A percentile compares a stretch with the other conserved stretches of the same genome.
Evolutionary conservation across 352 stramenopile genomes (phyloP).

Genomic region (Globisporangium megalacanthum): DNA sequence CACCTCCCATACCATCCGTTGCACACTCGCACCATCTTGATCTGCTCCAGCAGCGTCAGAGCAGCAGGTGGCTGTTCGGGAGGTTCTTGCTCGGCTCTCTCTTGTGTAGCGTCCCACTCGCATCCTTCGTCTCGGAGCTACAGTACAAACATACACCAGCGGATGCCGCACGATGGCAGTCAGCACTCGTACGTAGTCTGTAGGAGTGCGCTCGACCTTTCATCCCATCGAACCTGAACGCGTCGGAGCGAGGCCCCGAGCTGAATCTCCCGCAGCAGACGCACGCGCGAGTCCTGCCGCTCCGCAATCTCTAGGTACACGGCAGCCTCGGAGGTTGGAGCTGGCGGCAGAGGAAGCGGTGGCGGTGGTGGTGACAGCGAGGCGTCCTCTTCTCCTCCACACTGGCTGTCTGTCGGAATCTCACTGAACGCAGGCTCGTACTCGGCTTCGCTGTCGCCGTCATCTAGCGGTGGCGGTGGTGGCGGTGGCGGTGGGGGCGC

Average conservation of each 20-base stretch:
- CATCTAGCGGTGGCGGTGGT: constrained; percentile 7
- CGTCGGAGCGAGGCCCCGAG: constrained; percentile 20
- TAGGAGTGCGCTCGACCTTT: too few relatives aligned
- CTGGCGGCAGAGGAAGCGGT: constrained; percentile 8
- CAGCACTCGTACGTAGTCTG: neutral
- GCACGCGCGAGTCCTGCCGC: neutral
- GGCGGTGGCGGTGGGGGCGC: constrained; percentile 22
- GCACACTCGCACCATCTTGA: constrained; percentile 23
- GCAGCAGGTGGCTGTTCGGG: neutral
- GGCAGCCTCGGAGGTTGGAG: constrained; percentile 6
- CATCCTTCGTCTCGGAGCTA: neutral
- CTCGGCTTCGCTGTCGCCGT: constrained; percentile 1
- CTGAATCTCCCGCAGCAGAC: constrained; percentile 33
- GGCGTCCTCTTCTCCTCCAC: neutral
- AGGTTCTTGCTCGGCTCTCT: neutral
- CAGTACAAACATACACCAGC: neutral
- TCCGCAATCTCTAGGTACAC: neutral
- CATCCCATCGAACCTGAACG: constrained; percentile 8
- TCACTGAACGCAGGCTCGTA: constrained; percentile 20
- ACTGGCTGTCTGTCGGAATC: neutral
- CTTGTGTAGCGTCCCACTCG: neutral
- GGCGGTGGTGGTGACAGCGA: constrained; percentile 3
- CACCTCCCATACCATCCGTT: too few relatives aligned
- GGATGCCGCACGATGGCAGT: neutral
- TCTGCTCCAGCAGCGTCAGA: constrained; percentile 39